A percentile compares a stretch with the other conserved stretches of the same genome.
Evolutionary conservation across 495 filamentous ascomycete genomes (phyloP).

Genomic region (Endocarpon pusillum): DNA sequence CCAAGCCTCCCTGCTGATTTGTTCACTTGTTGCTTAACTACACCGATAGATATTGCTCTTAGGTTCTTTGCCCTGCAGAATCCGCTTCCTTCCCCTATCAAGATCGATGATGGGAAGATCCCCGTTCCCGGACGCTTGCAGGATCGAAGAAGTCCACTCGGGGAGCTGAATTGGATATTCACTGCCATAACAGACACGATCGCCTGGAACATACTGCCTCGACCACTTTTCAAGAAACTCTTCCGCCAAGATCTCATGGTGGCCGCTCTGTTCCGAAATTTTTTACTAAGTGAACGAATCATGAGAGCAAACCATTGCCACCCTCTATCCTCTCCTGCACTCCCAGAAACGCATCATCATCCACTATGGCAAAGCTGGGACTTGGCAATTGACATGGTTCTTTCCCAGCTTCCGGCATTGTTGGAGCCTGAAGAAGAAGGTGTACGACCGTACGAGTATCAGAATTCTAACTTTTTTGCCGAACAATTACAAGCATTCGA

Average conservation of each 20-base stretch:
- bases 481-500: slow-evolving; percentile 97
- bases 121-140: slow-evolving; percentile 70
- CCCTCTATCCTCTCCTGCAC: slow-evolving; percentile 70
- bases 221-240: slow-evolving; percentile 83
- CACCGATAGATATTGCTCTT: slow-evolving; percentile 90
- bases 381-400: slow-evolving; percentile 84
- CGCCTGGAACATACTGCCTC: slow-evolving; percentile 86
- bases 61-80: slow-evolving; percentile 91
- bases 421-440: slow-evolving; percentile 63
- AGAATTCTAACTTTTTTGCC: slow-evolving; percentile 88
- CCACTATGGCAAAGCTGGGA: slow-evolving; percentile 97
- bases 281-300: slow-evolving; percentile 81
- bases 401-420: slow-evolving; percentile 71
- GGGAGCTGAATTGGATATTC: slow-evolving; percentile 98
- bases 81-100: slow-evolving; percentile 57
- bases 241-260: slow-evolving; percentile 99
- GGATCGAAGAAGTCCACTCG: slow-evolving; percentile 85
- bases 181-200: slow-evolving; percentile 98
- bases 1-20: slow-evolving; percentile 86
- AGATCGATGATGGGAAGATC: slow-evolving; percentile 58
- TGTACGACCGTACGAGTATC: slow-evolving; percentile 68
- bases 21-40: slow-evolving; percentile 91
- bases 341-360: slow-evolving; percentile 85
- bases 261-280: slow-evolving; percentile 89
- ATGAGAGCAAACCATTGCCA: slow-evolving; percentile 93